A percentile compares a stretch with the other conserved stretches of the same genome.
phyloP scores from a whole-genome alignment of 2,329 filamentous ascomycete genomes.

The Epichloe sp. region DNA sequence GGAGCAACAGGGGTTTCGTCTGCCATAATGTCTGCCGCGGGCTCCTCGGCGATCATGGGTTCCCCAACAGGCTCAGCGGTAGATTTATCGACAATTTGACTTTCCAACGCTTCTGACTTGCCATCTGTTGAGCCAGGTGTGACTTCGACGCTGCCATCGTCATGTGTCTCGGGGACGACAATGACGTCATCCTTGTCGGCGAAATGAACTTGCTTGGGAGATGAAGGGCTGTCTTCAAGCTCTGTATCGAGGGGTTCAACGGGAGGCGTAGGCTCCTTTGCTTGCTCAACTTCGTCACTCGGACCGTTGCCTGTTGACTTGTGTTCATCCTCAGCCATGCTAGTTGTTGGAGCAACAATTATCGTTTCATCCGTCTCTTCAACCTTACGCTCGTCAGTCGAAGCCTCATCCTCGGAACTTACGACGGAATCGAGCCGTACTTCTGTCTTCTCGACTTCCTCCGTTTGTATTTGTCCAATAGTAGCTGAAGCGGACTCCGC shows the following conservation, averaged over 20 bases:
- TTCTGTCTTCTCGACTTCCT: neutral
- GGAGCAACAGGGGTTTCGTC: neutral
- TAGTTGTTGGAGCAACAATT: neutral
- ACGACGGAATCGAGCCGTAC: neutral
- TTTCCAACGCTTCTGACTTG: neutral
- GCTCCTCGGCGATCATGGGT: neutral
- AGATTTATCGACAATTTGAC: neutral
- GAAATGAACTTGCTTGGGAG: slow-evolving; percentile 7
- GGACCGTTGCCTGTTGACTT: neutral
- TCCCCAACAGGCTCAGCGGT: neutral
- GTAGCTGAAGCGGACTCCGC: neutral
- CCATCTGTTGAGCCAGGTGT: neutral
- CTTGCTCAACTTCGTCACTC: neutral
- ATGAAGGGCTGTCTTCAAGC: neutral
- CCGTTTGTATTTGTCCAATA: neutral
- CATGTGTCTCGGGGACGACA: neutral
- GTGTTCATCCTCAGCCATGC: neutral
- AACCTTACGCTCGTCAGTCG: neutral
- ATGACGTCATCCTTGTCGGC: slow-evolving; percentile 5
- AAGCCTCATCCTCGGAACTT: neutral
- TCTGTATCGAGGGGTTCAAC: neutral
- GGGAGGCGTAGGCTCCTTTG: neutral
- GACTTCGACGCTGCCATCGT: neutral
- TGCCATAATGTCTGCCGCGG: neutral
- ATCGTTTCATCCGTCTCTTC: neutral